phyloP scores from a whole-genome alignment of 2,329 filamentous ascomycete genomes.

The Exophiala sideris region DNA sequence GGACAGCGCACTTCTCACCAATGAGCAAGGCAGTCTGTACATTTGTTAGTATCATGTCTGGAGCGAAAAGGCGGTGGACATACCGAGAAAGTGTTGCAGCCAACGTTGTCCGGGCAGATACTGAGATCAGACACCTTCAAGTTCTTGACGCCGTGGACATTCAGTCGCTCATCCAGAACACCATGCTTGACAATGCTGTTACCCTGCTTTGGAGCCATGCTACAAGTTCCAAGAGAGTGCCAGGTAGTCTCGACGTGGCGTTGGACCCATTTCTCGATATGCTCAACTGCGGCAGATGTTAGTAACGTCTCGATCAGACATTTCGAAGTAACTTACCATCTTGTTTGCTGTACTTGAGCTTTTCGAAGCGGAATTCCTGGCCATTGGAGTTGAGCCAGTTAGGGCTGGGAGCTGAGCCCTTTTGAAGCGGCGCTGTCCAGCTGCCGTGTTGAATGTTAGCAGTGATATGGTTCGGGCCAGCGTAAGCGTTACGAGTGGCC shows the following conservation, averaged over 20 bases:
- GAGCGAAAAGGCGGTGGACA: slow-evolving; percentile 24
- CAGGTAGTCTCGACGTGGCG: slow-evolving; percentile 74
- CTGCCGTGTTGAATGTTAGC: slow-evolving; percentile 70
- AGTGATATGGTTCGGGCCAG: slow-evolving; percentile 67
- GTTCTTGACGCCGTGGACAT: slow-evolving; percentile 72
- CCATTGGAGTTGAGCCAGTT: slow-evolving; percentile 62
- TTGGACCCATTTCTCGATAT: slow-evolving; percentile 67
- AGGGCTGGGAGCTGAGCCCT: slow-evolving; percentile 50
- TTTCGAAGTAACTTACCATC: slow-evolving; percentile 30
- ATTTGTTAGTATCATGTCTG: slow-evolving; percentile 40
- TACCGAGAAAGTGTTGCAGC: slow-evolving; percentile 59
- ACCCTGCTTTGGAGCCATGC: slow-evolving; percentile 71
- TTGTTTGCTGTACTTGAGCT: slow-evolving; percentile 59
- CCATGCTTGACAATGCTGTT: slow-evolving; percentile 79
- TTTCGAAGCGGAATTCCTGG: slow-evolving; percentile 41
- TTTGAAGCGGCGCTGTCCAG: slow-evolving; percentile 62
- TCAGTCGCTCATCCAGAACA: slow-evolving; percentile 72
- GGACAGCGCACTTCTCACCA: slow-evolving; percentile 69
- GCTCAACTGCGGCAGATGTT: slow-evolving; percentile 37
- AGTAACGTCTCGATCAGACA: not conserved
- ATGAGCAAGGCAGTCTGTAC: slow-evolving; percentile 65
- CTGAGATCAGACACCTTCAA: slow-evolving; percentile 74
- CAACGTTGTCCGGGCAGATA: slow-evolving; percentile 76
- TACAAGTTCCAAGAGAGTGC: slow-evolving; percentile 67
- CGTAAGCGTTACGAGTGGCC: slow-evolving; percentile 70